These are phyloP conservation scores for Suillus spraguei DNA, from an alignment of 768 basidiomycete species.

Conservation along the genomic window DNA sequence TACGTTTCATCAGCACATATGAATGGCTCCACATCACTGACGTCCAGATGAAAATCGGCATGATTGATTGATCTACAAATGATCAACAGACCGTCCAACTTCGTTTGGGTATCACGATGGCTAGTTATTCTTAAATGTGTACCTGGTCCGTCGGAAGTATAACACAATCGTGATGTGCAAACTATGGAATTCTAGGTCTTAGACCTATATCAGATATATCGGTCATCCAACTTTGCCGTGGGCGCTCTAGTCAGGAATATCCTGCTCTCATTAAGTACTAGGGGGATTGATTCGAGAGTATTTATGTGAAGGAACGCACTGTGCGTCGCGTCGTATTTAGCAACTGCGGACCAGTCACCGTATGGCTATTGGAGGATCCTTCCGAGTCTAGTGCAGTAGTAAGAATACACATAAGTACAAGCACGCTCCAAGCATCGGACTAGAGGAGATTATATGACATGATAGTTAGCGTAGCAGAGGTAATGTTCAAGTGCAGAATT, in stretches of 20 bases:
- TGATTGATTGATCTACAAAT: neutral
- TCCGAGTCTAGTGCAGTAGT: conserved; percentile 19
- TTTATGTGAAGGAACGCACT: neutral
- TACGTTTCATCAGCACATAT: neutral
- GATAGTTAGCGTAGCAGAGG: conserved; percentile 2
- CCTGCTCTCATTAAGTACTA: neutral
- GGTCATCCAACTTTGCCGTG: neutral
- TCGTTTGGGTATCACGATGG: neutral
- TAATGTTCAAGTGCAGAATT: conserved; percentile 4
- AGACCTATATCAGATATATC: neutral
- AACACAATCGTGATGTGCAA: neutral
- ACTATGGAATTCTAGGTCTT: neutral
- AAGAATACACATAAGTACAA: conserved; percentile 17
- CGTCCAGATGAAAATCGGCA: neutral
- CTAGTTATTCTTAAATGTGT: neutral
- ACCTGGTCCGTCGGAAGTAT: neutral
- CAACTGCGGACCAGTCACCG: conserved; percentile 4
- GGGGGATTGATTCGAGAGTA: neutral
- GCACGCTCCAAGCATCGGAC: conserved; percentile 5
- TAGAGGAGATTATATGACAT: conserved; percentile 7
- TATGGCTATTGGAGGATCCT: conserved; percentile 15
- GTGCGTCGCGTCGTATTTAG: neutral
- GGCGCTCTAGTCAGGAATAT: neutral
- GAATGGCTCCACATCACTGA: neutral
- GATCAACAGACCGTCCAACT: conserved; percentile 1